phyloP scores from a whole-genome alignment of 331 rosid genomes.

The Acacia pycnantha region DNA sequence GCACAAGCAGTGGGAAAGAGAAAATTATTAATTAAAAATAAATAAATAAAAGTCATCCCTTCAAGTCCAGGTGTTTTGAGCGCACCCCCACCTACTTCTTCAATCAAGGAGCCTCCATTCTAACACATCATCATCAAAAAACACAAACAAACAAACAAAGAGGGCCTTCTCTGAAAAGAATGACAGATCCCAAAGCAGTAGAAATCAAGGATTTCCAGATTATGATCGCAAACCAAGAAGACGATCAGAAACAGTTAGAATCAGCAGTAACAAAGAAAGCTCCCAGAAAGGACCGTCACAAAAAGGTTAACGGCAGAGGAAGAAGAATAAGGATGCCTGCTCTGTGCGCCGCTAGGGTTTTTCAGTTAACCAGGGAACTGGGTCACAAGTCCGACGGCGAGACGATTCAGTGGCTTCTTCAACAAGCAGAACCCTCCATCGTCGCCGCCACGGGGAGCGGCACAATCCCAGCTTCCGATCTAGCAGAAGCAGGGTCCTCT shows the following conservation, averaged over 20 bases:
- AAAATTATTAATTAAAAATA: no score
- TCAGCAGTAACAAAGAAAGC: constrained; percentile 49
- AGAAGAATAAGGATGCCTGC: constrained; percentile 66
- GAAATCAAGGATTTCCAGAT: constrained; percentile 48
- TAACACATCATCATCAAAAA: background rate
- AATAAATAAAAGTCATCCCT: constrained; percentile 6
- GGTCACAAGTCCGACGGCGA: constrained; percentile 44
- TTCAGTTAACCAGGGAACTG: constrained; percentile 52
- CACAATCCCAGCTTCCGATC: constrained; percentile 47
- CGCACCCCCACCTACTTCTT: constrained; percentile 26
- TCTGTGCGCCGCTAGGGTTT: constrained; percentile 62
- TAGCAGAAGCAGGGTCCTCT: constrained; percentile 39
- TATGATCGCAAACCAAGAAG: constrained; percentile 39
- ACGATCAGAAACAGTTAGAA: constrained; percentile 37
- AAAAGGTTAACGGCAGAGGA: constrained; percentile 60
- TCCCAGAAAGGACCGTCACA: constrained; percentile 58
- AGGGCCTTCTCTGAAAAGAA: constrained; percentile 3
- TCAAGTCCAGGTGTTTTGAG: constrained; percentile 4
- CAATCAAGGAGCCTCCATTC: background rate
- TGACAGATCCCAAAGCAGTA: constrained; percentile 51
- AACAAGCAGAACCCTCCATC: constrained; percentile 60
- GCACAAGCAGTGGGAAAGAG: background rate
- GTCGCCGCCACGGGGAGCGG: constrained; percentile 56
- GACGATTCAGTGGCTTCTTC: constrained; percentile 47
- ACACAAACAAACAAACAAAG: constrained; percentile 18